Percentiles rank a stretch among this genome's conserved stretches.
phyloP scores from a whole-genome alignment of 345 rosid genomes.

The Gossypium longicalyx region DNA sequence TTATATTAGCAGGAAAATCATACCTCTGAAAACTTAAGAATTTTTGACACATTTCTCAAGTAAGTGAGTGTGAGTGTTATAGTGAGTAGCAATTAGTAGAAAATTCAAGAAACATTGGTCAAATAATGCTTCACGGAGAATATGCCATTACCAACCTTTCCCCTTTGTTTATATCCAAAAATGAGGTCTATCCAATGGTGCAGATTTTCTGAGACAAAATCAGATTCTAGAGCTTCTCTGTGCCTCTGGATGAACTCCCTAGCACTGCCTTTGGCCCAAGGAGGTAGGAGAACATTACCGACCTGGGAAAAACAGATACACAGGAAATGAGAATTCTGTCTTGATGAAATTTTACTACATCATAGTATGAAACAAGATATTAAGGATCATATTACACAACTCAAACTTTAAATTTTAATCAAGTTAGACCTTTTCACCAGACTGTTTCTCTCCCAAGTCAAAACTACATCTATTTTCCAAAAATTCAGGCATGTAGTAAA shows the following conservation, averaged over 20 bases:
- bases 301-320: constrained; percentile 45
- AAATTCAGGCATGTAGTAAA: constrained; percentile 96
- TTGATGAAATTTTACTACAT: background rate
- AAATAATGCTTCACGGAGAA: constrained; percentile 8
- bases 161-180: constrained; percentile 96
- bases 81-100: background rate
- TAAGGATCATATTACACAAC: background rate
- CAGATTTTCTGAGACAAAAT: constrained; percentile 91
- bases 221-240: constrained; percentile 93
- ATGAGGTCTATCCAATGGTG: constrained; percentile 99
- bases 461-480: constrained; percentile 76
- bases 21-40: background rate
- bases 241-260: constrained; percentile 90
- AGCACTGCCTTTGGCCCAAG: constrained; percentile 95
- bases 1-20: constrained; percentile 1
- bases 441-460: constrained; percentile 95
- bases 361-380: constrained; percentile 11
- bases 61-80: background rate
- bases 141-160: constrained; percentile 57
- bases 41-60: background rate
- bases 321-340: background rate
- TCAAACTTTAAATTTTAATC: constrained; percentile 10
- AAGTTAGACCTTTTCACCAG: constrained; percentile 90
- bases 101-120: background rate
- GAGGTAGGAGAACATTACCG: constrained; percentile 83